Conservation (phyloP, 306 rosid genomes). For the Prunus persica region Prunus_persica_NCBIv2 NC_034015.1:20992001-20992500, state of each 20-base stretch:
- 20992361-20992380: conserved; percentile 32
- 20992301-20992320: not conserved
- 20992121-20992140: not conserved
- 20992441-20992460: conserved; percentile 52
- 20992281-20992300: not conserved
- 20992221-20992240: not conserved
- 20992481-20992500: conserved; percentile 53
- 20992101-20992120: not conserved
- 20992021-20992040: not conserved
- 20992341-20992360: not conserved
- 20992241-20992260: not conserved
- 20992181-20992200: not conserved
- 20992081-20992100: not conserved
- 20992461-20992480: conserved; percentile 74
- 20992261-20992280: not conserved
- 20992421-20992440: conserved; percentile 44
- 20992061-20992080: not conserved
- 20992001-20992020: not conserved
- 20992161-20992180: not conserved
- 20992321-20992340: not conserved
- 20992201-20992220: not conserved
- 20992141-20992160: not conserved
- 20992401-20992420: conserved; percentile 66
- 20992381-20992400: conserved; percentile 89
- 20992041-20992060: conserved; percentile 10